phyloP scores from a whole-genome alignment of 805 yeast species.

The Lachancea dasiensis region DNA sequence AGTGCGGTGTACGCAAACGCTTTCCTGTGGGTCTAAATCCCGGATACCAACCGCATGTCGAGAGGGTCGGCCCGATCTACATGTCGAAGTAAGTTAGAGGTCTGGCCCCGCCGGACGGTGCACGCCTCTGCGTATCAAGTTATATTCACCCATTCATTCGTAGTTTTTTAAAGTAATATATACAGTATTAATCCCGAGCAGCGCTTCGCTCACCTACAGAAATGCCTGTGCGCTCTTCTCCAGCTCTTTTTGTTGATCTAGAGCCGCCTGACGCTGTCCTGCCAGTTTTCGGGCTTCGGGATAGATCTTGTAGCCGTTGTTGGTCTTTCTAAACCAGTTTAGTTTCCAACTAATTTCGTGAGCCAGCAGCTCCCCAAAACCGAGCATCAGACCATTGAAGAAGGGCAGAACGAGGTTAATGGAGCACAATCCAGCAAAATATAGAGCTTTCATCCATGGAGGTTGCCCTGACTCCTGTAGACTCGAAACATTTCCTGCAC shows the following conservation, averaged over 20 bases:
- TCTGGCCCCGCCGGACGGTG: constrained; percentile 6
- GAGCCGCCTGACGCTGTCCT: not conserved
- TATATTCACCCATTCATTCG: too few relatives aligned
- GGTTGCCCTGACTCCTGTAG: not conserved
- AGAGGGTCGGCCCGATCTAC: constrained; percentile 15
- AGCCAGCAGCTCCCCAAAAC: constrained; percentile 91
- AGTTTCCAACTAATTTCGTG: constrained; percentile 82
- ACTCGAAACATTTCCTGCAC: not conserved
- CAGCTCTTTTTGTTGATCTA: not conserved
- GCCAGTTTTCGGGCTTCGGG: constrained; percentile 22
- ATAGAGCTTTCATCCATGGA: constrained; percentile 9
- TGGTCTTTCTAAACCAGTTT: constrained; percentile 64
- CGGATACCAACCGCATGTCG: constrained; percentile 33
- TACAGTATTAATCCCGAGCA: not conserved
- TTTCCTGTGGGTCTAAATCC: constrained; percentile 59
- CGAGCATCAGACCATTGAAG: constrained; percentile 89
- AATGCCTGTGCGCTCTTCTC: constrained; percentile 1
- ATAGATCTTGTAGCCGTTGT: constrained; percentile 35
- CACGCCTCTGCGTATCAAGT: too few relatives aligned
- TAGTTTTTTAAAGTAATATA: not conserved
- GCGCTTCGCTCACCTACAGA: not conserved
- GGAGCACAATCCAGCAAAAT: constrained; percentile 39
- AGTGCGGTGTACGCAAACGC: constrained; percentile 47
- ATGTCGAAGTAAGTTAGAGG: constrained; percentile 2
- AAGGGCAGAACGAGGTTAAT: constrained; percentile 81